These are phyloP conservation scores for Cronartium ribicola DNA, from an alignment of 1,284 basidiomycete species.

Conservation along the genomic window DNA sequence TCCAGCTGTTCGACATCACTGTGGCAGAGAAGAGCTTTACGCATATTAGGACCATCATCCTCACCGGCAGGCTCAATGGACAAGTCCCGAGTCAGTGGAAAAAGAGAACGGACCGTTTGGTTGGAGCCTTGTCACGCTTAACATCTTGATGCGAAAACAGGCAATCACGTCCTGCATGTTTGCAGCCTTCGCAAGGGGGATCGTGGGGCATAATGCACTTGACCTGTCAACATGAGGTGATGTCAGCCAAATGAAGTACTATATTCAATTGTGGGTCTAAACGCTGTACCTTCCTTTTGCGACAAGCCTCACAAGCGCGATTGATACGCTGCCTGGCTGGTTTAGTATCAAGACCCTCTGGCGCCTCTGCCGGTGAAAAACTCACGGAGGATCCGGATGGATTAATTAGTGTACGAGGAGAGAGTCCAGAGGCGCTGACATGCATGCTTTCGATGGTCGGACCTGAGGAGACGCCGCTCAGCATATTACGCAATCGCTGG, in stretches of 20 bases:
- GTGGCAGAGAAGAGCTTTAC: neutral
- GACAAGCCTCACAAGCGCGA: slow-evolving; percentile 31
- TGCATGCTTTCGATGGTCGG: neutral
- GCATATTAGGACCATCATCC: neutral
- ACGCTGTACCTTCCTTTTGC: slow-evolving; percentile 23
- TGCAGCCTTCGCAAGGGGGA: slow-evolving; percentile 9
- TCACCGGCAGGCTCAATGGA: neutral
- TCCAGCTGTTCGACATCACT: slow-evolving; percentile 33
- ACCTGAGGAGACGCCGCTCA: neutral
- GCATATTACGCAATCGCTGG: neutral
- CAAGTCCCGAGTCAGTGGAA: neutral
- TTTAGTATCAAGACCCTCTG: neutral
- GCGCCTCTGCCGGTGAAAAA: neutral
- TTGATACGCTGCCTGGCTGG: neutral
- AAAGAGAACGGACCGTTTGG: slow-evolving; percentile 21
- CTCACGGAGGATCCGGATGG: no score
- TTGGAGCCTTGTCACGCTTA: slow-evolving; percentile 24
- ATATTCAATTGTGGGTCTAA: neutral
- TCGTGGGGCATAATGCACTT: slow-evolving; percentile 16
- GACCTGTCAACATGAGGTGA: slow-evolving; percentile 6
- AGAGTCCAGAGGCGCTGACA: no score
- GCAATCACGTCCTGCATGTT: slow-evolving; percentile 7
- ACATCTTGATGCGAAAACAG: slow-evolving; percentile 18
- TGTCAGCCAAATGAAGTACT: neutral
- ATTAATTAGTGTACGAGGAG: no score